Base-by-base conservation (phyloP, 2,329 filamentous ascomycete genomes). In the Keithomyces neogunnii region DNA sequence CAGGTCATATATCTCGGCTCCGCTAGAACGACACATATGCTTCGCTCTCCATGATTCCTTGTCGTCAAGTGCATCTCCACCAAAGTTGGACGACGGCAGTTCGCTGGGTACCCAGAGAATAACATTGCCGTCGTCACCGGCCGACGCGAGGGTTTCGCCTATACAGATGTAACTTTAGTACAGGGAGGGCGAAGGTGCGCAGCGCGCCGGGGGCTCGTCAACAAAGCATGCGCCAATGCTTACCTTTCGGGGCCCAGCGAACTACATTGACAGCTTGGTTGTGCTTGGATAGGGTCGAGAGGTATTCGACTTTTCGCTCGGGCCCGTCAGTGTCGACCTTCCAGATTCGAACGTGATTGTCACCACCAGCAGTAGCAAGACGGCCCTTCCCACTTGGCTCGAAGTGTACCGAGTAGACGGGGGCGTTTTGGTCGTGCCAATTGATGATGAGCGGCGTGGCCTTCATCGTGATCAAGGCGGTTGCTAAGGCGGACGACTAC, bases 201-300 rank as follows among this genome's bases (percentile, higher is more conserved):
- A 45, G 46, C 7, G 35, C 38, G 32, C 39, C 45, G n/a, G 13
- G 19, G 19, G 19, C 1, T 19, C 19, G 19, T 19, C 19, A 19
- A 19, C 7, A 13, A 10, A 11, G 5, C 31, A 4, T 44, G 4
- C 28, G 13, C 28, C 40, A 36, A 49, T 44, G 62, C 73, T 52
- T 76, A 95, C 91, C 92, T 78, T 89, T 88, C 29, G 93, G 93
- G 62, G 89, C 88, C 83, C 93, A 99, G 62, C 93, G 83, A 49
- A 99, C 93, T 39, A 99, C 93, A 73, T 99, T 99, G 61, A 99
- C 93, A 44, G 93, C 90, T 69, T 97, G 92, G 28, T 91, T 95
- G 70, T 99, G 93, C 67, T 96, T 96, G 55, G 84, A 78, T 50
- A 99, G 80, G 2, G 92, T 96, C 11, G 90, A 90, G 36, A 99